A percentile compares a stretch with the other conserved stretches of the same genome.
These are phyloP conservation scores for Curvularia lunata DNA, from an alignment of 2,329 filamentous ascomycete genomes.

Conservation along the genomic window DNA sequence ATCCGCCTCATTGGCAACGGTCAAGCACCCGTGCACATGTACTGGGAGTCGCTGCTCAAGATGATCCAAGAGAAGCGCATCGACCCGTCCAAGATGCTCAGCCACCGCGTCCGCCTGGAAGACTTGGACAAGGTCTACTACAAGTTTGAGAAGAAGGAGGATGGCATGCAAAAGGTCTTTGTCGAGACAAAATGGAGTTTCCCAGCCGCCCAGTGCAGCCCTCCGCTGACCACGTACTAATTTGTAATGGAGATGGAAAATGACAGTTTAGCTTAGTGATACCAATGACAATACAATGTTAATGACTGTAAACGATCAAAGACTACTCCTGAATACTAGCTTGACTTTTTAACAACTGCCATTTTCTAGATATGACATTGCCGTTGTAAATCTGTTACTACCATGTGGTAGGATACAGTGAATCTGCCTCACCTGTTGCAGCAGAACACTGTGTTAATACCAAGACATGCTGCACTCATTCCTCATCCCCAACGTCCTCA, in stretches of 20 bases:
- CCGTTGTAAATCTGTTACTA: too few relatives aligned
- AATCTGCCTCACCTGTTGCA: neutral
- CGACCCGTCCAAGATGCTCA: constrained; percentile 80
- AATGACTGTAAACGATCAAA: too few relatives aligned
- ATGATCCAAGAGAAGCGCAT: constrained; percentile 71
- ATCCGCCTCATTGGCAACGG: constrained; percentile 76
- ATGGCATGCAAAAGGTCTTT: constrained; percentile 82
- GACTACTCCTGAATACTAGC: too few relatives aligned
- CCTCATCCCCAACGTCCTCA: neutral
- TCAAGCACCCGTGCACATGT: constrained; percentile 77
- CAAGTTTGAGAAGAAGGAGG: constrained; percentile 72
- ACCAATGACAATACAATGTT: constrained; percentile 7
- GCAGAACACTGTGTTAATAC: neutral
- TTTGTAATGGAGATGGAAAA: neutral
- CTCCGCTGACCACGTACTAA: constrained; percentile 57
- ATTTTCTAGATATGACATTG: too few relatives aligned
- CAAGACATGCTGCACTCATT: neutral
- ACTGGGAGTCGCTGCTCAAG: constrained; percentile 79
- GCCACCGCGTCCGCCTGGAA: constrained; percentile 69
- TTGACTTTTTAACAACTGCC: too few relatives aligned
- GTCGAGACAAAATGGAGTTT: constrained; percentile 65
- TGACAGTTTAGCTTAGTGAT: constrained; percentile 6
- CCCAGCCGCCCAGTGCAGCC: constrained; percentile 58
- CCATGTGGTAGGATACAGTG: neutral
- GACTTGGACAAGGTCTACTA: constrained; percentile 61